Base-by-base conservation (phyloP, 1,284 basidiomycete species). In the Gomphus sp. region DNA sequence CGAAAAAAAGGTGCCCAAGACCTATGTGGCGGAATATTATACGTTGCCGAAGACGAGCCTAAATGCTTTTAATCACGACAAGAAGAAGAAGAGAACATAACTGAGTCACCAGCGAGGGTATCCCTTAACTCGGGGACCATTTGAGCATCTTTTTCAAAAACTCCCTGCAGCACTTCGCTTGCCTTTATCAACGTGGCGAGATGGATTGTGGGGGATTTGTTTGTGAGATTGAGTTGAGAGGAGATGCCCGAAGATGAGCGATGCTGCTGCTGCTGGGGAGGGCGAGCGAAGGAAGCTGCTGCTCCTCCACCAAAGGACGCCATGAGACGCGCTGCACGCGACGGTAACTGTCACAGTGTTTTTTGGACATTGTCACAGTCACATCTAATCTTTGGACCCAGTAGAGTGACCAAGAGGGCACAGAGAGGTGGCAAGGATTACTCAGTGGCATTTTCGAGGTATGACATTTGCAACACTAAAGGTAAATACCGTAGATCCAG, bases 1-100 rank as follows among this genome's bases (percentile, higher is more conserved):
- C 91, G 91, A n/a, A 93, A 85, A 70, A 89, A 93, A 0, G 91
- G 91, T 4, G 87, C 81, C 67, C 89, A 84, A 58, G 80, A 82
- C 66, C 91, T 86, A 62, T 89, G 88, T 2, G 86, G 84, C 66
- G 85, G 87, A 48, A 89, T 73, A 60, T 81, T 89, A 69, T 93
- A 94, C 16, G 81, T 79, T 9, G 81, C 79, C 16, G 87, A 89
- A n/a, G 83, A 83, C 57, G 82, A 79, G 49, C 75, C 77, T 59
- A 79, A 60, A n/a, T 47, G 52, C 44, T 10, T 36, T 58, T 45
- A 52, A 49, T 45, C 22, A 64, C 36, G n/a, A 34, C 16, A 10
- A 7, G 52, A 39, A 43, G 25, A 53, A 53, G n/a, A 31, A 37
- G 5, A 3, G 33, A 16, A 41, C 7, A 22, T 3, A 18, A 14